Conservation (phyloP, 495 filamentous ascomycete genomes). For the Lasiosphaeris hirsuta region DNA sequence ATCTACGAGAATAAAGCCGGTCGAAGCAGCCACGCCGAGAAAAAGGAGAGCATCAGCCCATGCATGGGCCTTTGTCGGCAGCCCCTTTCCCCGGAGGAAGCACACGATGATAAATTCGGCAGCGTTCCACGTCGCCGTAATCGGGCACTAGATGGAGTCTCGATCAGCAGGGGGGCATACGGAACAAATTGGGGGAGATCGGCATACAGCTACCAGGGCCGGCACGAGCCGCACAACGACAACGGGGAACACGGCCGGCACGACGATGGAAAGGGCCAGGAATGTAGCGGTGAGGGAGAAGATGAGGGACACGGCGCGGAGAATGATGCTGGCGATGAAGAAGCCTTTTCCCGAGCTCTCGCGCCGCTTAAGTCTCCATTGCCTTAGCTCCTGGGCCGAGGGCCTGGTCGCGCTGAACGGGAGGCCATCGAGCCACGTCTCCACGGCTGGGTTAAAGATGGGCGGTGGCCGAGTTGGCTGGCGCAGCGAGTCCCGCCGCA, state of each 20-base stretch:
- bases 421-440: conserved; percentile 26
- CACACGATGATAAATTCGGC: conserved; percentile 15
- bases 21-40: background rate
- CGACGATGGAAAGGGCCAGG: conserved; percentile 10
- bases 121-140: conserved; percentile 15
- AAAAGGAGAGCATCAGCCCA: conserved; percentile 14
- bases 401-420: conserved; percentile 14
- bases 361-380: conserved; percentile 19
- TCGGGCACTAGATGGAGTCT: conserved; percentile 7
- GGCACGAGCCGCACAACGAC: too few relatives aligned
- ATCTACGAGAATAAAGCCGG: conserved; percentile 10
- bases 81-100: conserved; percentile 7
- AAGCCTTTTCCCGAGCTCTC: conserved; percentile 6
- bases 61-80: conserved; percentile 15
- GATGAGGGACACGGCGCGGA: conserved; percentile 17
- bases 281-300: conserved; percentile 10
- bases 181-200: background rate
- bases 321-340: conserved; percentile 15
- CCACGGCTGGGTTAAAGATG: conserved; percentile 14
- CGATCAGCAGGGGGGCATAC: background rate
- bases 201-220: too few relatives aligned
- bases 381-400: conserved; percentile 16
- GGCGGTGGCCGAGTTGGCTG: background rate
- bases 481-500: too few relatives aligned
- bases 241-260: background rate